phyloP scores from a whole-genome alignment of 306 rosid genomes.

The Ziziphus jujuba region DNA sequence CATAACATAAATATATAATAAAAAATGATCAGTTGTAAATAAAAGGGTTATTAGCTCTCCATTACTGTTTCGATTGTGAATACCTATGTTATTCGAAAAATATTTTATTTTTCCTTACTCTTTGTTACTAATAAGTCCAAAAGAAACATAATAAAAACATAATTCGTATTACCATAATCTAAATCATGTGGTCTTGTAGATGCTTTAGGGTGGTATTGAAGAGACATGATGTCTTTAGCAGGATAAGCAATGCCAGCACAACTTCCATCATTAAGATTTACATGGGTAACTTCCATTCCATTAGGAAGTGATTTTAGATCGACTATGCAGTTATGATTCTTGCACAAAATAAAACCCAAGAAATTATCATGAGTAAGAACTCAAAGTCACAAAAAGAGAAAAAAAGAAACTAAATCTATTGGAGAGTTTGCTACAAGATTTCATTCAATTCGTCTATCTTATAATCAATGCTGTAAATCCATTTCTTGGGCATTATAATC shows the following conservation, averaged over 20 bases:
- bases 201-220: slow-evolving; percentile 99
- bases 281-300: slow-evolving; percentile 83
- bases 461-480: too few species aligned
- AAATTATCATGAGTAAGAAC: background rate
- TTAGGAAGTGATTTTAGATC: slow-evolving; percentile 77
- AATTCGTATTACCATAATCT: slow-evolving; percentile 61
- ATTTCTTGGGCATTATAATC: too few species aligned
- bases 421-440: too few species aligned
- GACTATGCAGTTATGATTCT: slow-evolving; percentile 94
- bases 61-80: too few species aligned
- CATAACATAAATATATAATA: background rate
- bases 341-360: slow-evolving; percentile 26
- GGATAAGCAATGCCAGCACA: slow-evolving; percentile 92
- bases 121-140: too few species aligned
- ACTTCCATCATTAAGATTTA: slow-evolving; percentile 88
- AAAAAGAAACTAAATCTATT: too few species aligned
- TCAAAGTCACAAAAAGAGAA: too few species aligned
- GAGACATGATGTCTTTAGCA: slow-evolving; percentile 74
- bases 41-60: background rate
- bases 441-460: too few species aligned
- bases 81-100: too few species aligned
- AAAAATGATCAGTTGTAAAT: background rate
- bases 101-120: too few species aligned
- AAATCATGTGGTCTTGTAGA: slow-evolving; percentile 99
- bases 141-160: background rate